Base-by-base conservation (phyloP, 2,329 filamentous ascomycete species). In the Microdochium trichocladiopsis region DNA sequence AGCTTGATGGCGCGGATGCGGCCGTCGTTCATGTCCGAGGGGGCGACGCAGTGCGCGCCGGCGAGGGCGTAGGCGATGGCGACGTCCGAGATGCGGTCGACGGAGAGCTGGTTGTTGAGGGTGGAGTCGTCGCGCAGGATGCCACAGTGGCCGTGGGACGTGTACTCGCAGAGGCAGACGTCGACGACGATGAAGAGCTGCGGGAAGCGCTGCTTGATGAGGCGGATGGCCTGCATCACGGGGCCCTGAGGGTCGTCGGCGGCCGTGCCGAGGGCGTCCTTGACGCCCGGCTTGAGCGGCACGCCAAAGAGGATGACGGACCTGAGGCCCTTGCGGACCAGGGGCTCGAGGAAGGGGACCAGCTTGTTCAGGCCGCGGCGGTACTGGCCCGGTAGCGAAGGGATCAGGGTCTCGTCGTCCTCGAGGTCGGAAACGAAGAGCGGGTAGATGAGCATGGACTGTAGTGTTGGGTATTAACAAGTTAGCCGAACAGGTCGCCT, bases 361-460 rank as follows among this genome's bases (percentile, higher is more conserved):
- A 97, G 69, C 61, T 86, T 89, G 76, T 95, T 95, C 65, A 97
- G 68, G 56, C 94, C 93, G 55, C 91, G 85, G 64, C 93, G 92
- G 71, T 86, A 78, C 71, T 97, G 93, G 67, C 91, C 90, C 1
- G 94, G 94, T 3, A 99, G 82, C 21, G 92, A 96, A 50, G 92
- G 87, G 53, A 99, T 95, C 16, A 88, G 78, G 14, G 86, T 88
- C 74, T 96, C 89, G 73, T 97, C 93, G 64, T 97, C 90, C 33
- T 93, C 88, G 65, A 89, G 83, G 71, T 99, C 94, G 63, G 94
- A 95, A 58, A 99, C 83, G 75, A 99, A 99, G 59, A 99, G 80
- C 12, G 94, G 94, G 72, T 95, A 97, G 64, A 99, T 96, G 63
- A 99, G 86, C 94, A 97, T 97, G 36, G 92, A 94, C 90, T 96